A percentile compares a stretch with the other conserved stretches of the same genome.
Conservation (phyloP, 768 basidiomycete species). For the Hirschioporus abietinus region DNA sequence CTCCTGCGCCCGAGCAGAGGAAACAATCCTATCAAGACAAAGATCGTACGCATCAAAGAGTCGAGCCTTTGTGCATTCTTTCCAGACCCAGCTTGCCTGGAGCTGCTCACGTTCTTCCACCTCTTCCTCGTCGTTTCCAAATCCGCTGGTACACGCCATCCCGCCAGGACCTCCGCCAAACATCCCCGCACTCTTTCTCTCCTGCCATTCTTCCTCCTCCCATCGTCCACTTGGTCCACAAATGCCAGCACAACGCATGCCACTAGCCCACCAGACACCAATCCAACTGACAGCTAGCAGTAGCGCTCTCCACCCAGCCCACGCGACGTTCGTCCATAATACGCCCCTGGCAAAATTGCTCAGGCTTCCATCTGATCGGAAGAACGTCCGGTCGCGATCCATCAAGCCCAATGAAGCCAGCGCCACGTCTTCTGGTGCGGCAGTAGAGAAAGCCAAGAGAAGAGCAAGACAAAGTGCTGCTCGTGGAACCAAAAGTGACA, state of each 20-base stretch:
- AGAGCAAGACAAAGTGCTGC: conserved; percentile 71
- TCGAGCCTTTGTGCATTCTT: conserved; percentile 60
- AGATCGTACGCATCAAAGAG: conserved; percentile 80
- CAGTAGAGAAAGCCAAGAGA: conserved; percentile 56
- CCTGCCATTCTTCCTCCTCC: conserved; percentile 62
- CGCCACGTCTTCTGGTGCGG: conserved; percentile 41
- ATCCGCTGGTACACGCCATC: conserved; percentile 44
- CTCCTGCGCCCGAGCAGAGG: not conserved
- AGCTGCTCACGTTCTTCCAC: conserved; percentile 34
- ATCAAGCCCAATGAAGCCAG: conserved; percentile 43
- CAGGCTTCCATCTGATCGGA: conserved; percentile 60
- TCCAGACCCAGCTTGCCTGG: conserved; percentile 65
- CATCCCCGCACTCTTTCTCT: not conserved
- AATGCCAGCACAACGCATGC: conserved; percentile 71
- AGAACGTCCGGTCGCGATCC: conserved; percentile 70
- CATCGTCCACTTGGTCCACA: conserved; percentile 80
- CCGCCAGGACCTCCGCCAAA: not conserved
- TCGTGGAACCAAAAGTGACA: conserved; percentile 77
- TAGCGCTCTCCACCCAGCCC: conserved; percentile 72
- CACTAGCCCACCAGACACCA: conserved; percentile 68
- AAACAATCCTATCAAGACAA: conserved; percentile 36
- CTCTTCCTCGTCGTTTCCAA: conserved; percentile 36
- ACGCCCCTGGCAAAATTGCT: conserved; percentile 76
- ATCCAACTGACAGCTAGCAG: conserved; percentile 70
- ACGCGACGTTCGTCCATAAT: conserved; percentile 72